Percentiles rank a stretch among this genome's conserved stretches.
Evolutionary conservation across 192 early-diverging fungal species (phyloP).

Genomic region (Coemansia sp.): DNA sequence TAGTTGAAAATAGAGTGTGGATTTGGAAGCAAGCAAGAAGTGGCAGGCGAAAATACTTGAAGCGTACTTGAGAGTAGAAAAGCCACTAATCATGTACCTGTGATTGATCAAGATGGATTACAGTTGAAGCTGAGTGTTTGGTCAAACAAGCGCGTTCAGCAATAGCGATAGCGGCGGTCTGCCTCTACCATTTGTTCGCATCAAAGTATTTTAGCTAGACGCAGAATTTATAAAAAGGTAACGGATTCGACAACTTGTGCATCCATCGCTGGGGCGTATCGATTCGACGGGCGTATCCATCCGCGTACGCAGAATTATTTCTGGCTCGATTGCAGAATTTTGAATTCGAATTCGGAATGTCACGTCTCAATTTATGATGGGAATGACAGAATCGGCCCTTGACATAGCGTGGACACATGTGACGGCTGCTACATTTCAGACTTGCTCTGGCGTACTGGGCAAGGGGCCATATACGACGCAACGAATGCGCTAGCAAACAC

Average conservation of each 20-base stretch:
- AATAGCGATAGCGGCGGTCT: background rate
- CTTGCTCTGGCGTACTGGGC: background rate
- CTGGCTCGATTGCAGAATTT: background rate
- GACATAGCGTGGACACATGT: background rate
- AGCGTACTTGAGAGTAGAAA: background rate
- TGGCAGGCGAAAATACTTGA: background rate
- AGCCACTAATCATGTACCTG: background rate
- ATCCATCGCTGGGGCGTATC: constrained; percentile 2
- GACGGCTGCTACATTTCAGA: background rate
- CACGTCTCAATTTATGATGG: background rate
- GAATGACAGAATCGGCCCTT: background rate
- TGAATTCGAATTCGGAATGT: background rate
- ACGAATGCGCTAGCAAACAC: background rate
- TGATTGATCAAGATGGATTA: background rate
- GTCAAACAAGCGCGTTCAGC: background rate
- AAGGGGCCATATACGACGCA: background rate
- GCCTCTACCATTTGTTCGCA: constrained; percentile 1
- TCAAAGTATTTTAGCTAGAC: constrained; percentile 1
- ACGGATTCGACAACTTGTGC: constrained; percentile 3
- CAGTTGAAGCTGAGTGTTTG: background rate
- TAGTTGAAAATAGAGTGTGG: background rate
- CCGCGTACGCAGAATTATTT: constrained; percentile 1
- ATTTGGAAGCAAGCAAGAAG: background rate
- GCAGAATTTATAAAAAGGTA: constrained; percentile 4
- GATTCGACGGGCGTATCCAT: constrained; percentile 2